A percentile compares a stretch with the other conserved stretches of the same genome.
Evolutionary conservation across 2,329 filamentous ascomycete genomes (phyloP).

Genomic region (Podosphaera aphanis): DNA sequence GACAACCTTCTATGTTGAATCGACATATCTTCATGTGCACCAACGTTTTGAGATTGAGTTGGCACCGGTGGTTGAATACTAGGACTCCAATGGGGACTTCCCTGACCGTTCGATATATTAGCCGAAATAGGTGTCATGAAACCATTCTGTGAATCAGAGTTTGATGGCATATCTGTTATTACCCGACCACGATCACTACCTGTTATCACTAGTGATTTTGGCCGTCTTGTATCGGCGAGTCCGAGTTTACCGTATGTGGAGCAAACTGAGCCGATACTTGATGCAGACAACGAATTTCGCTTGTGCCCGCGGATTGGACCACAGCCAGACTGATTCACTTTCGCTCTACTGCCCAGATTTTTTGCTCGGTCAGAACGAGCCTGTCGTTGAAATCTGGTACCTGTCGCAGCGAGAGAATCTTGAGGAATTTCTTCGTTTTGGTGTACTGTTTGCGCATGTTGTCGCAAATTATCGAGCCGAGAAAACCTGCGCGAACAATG

Average conservation of each 20-base stretch:
- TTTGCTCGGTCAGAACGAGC: constrained; percentile 70
- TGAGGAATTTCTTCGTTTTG: constrained; percentile 91
- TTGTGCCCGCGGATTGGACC: constrained; percentile 57
- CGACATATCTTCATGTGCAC: constrained; percentile 43
- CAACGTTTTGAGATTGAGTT: constrained; percentile 43
- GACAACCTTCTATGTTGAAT: constrained; percentile 56
- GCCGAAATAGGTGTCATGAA: constrained; percentile 67
- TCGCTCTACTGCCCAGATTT: constrained; percentile 45
- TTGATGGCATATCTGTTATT: constrained; percentile 44
- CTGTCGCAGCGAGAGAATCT: constrained; percentile 78
- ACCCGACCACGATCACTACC: constrained; percentile 39
- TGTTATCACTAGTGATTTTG: constrained; percentile 64
- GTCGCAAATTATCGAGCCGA: constrained; percentile 76
- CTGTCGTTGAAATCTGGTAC: constrained; percentile 77
- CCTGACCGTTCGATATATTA: constrained; percentile 53
- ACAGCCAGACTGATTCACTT: constrained; percentile 45
- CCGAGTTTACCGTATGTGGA: constrained; percentile 27
- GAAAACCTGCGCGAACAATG: constrained; percentile 89
- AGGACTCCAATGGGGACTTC: constrained; percentile 52
- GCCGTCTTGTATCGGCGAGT: constrained; percentile 41
- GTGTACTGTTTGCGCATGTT: constrained; percentile 94
- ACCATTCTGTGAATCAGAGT: constrained; percentile 44
- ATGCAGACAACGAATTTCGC: constrained; percentile 60
- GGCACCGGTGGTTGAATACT: constrained; percentile 49
- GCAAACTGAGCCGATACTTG: constrained; percentile 57